Evolutionary conservation across 1,284 basidiomycete genomes (phyloP).

Genomic region (Hemileia vastatrix): DNA sequence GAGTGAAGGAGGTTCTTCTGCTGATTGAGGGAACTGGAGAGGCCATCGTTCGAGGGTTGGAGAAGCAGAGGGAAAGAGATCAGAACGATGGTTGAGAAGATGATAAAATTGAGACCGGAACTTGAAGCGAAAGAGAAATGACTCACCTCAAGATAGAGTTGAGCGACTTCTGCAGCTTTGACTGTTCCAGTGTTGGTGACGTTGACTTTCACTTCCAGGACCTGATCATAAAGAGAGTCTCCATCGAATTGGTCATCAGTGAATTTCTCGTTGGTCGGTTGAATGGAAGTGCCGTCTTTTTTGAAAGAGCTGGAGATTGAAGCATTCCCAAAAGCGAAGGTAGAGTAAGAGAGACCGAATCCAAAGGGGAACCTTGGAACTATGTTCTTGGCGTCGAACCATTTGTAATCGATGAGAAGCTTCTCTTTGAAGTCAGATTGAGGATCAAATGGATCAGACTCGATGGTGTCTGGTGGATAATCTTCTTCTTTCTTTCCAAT

Average conservation of each 20-base stretch:
- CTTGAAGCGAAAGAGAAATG: no score
- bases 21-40: not conserved
- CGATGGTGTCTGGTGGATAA: slow-evolving; percentile 21
- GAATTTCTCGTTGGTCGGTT: slow-evolving; percentile 46
- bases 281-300: slow-evolving; percentile 40
- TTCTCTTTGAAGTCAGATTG: no score
- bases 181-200: slow-evolving; percentile 47
- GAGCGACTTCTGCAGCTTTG: slow-evolving; percentile 47
- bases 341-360: no score
- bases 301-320: slow-evolving; percentile 30
- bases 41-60: no score
- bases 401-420: no score
- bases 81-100: not conserved
- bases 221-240: slow-evolving; percentile 28
- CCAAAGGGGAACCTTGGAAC: no score
- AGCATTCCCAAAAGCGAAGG: slow-evolving; percentile 41
- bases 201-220: slow-evolving; percentile 39
- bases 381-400: no score
- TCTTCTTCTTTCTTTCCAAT: slow-evolving; percentile 30
- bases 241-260: slow-evolving; percentile 34
- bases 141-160: no score
- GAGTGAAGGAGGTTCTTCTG: slow-evolving; percentile 24
- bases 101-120: no score
- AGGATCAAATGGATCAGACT: no score
- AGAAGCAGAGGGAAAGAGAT: not conserved